Evolutionary conservation across 177 flowering plant genomes (phyloP).

Genomic region (Telopea speciosissima): DNA sequence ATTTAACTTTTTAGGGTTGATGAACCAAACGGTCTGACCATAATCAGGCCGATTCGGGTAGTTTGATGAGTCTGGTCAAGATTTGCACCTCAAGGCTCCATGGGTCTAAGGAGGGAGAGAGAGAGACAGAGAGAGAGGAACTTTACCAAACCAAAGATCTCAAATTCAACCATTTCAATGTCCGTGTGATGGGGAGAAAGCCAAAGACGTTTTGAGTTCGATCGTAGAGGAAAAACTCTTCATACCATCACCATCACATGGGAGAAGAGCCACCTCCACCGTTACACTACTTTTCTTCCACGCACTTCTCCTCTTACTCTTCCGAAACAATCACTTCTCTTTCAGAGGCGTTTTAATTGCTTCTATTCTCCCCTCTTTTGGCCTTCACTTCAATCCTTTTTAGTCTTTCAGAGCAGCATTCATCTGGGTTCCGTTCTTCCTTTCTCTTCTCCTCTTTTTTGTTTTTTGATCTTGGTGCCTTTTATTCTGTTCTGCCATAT

Average conservation of each 20-base stretch:
- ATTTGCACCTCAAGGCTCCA: no score
- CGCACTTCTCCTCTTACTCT: background rate
- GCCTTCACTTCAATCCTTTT: background rate
- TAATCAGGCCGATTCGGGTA: no score
- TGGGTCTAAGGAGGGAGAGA: background rate
- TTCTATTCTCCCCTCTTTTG: background rate
- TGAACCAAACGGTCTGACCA: no score
- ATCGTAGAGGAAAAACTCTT: background rate
- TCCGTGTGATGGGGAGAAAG: background rate
- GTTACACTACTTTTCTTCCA: constrained; percentile 7
- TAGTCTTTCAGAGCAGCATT: background rate
- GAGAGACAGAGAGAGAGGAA: background rate
- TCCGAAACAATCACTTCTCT: background rate
- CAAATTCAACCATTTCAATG: background rate
- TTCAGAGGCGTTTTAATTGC: constrained; percentile 13
- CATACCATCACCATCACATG: constrained; percentile 7
- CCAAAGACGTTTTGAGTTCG: background rate
- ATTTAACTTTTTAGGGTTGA: no score
- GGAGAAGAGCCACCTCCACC: constrained; percentile 12
- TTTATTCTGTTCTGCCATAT: background rate
- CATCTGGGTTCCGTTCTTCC: constrained; percentile 2
- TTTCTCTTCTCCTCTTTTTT: background rate
- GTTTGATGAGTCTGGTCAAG: no score
- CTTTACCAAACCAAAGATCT: background rate
- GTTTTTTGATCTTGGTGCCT: constrained; percentile 2